Conservation (phyloP, 306 rosid species). For the Pterocarpus macrocarpus region DNA sequence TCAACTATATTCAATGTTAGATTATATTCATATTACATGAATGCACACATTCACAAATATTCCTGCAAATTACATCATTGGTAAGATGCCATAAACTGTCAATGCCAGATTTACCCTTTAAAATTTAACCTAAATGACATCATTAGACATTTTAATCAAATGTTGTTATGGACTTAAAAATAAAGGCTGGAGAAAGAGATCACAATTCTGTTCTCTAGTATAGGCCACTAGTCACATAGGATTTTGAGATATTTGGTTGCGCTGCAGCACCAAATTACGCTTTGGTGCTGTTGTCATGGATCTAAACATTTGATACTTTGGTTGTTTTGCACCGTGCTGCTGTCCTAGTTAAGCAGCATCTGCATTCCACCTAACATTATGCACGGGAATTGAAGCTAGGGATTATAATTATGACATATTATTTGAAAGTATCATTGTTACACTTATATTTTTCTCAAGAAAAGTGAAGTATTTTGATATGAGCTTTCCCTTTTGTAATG, state of each 20-base stretch:
- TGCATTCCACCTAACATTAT: background rate
- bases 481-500: constrained; percentile 21
- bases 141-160: background rate
- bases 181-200: constrained; percentile 25
- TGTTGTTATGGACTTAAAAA: constrained; percentile 9
- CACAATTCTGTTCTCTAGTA: background rate
- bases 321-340: background rate
- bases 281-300: constrained; percentile 23
- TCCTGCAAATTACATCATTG: background rate
- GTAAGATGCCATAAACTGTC: constrained; percentile 4
- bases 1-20: background rate
- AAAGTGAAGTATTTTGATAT: constrained; percentile 20
- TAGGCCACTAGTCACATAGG: background rate
- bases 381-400: constrained; percentile 1
- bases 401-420: background rate
- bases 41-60: background rate
- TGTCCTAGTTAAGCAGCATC: constrained; percentile 29
- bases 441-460: background rate
- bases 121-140: constrained; percentile 5
- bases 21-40: background rate
- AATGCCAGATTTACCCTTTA: constrained; percentile 15
- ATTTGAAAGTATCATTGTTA: constrained; percentile 28
- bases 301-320: background rate
- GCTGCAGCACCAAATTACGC: background rate
- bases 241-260: background rate